Evolutionary conservation across 495 filamentous ascomycete genomes (phyloP), one percentile per base, ranked within the genome.

Genomic region (Venustampulla echinocandica): DNA sequence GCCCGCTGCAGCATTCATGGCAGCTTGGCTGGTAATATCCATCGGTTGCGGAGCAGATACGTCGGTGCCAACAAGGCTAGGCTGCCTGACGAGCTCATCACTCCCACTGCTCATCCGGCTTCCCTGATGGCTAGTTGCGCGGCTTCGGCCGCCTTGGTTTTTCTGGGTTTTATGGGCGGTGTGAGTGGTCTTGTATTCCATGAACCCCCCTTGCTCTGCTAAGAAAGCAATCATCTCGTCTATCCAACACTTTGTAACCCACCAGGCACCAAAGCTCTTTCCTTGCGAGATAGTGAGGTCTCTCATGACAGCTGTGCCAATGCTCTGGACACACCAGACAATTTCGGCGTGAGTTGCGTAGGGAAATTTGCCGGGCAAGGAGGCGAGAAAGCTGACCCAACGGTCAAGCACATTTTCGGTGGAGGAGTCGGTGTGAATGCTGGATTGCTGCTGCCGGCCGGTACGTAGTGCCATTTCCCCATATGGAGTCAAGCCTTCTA

Each of bases 211-310:
- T 46, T 89, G 83, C 56, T 95, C 88, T 0, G 87, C 90, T 54
- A 93, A 72, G 77, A 92, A 97, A 28, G 81, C 67, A 56, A 89
- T 79, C 89, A 94, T 93, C 65, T 96, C 92, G 60, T 96, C 90
- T 43, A 98, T 77, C 71, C 89, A 98, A 42, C 90, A 87, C 60
- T 96, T 95, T n/a, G 87, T 89, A 44, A 95, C 84, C 88, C 92
- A 96, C 92, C 92, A 98, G 1, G 85, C 81, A 11, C 87, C 87
- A 58, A 95, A 98, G 56, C 86, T 94, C 48, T 80, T 77, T 9
- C 85, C 87, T 49, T 84, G 80, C 19, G 75, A 75, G 18, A 96
- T 79, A 6, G 90, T 96, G 46, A 90, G 71, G 54, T 90, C 86
- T 32, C 86, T 72, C 60, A 90, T 68, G 5, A 82, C 77, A 10